Evolutionary conservation across 1,284 basidiomycete species (phyloP), one percentile per base, ranked within the genome.

Genomic region (Cerrena zonata): DNA sequence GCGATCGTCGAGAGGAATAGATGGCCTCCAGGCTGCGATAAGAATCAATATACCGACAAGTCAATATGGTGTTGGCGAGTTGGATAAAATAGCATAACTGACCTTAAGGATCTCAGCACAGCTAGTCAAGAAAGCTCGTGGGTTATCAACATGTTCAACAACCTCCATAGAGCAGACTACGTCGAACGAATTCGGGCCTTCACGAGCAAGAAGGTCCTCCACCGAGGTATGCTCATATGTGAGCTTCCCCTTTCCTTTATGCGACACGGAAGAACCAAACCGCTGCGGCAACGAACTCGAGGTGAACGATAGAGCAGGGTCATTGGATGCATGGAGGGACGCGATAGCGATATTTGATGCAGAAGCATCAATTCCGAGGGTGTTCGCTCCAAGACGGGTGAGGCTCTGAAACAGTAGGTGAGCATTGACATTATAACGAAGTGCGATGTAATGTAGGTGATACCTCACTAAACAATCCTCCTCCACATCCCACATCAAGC

Each of bases 131-230:
- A 99, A 99, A 5, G 79, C 78, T 11, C 82, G 76, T 0, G 96
- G 95, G 59, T 94, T 84, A 63, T 96, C 89, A 53, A 99, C 96
- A 64, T 99, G 96, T 71, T 99, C 96, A 40, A 99, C 65, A 15
- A 99, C 94, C 66, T 99, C 96, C 93, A 99, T 94, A 10, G 93
- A 90, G 65, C 93, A 96, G 13, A 99, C 94, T 5, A 95, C 77
- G 66, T 99, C 95, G 64, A 88, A 99, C 41, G 77, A 78, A 56
- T 77, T 77, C 25, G 77, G 65, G 7, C 82, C 79, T 21, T 77
- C 61, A 11, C 52, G 50, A 0, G 55, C 56, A 10, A 84, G 65
- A 2, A 93, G 77, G 0, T 78, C 75, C 65, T 98, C 95, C 0
- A 90, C 93, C 0, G 89, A 77, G 0, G 81, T 77, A 61, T 92